Evolutionary conservation across 176 grass and related monocot species (phyloP).

Genomic region (Aegilops umbellulata): DNA sequence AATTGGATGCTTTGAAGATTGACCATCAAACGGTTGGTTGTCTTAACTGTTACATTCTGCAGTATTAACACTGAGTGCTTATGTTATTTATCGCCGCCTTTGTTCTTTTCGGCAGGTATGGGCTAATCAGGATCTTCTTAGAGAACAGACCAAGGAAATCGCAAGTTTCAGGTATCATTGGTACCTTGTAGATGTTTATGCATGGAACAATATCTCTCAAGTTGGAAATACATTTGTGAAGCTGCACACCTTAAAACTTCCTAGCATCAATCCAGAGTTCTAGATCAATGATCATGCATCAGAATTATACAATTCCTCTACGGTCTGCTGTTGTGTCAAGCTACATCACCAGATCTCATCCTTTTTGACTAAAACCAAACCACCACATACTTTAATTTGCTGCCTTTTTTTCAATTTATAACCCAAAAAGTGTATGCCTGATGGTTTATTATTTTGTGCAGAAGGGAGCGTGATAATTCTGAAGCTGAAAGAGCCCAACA

Average conservation of each 20-base stretch:
- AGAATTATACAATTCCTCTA: not conserved
- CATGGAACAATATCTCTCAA: conserved; percentile 1
- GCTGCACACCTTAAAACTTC: not conserved
- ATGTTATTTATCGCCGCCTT: not conserved
- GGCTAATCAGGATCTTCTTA: conserved; percentile 97
- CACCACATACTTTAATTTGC: not conserved
- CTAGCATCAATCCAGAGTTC: conserved; percentile 8
- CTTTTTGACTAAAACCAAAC: not conserved
- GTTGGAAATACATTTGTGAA: not conserved
- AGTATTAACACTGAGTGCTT: not conserved
- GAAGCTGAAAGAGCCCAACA: conserved; percentile 92
- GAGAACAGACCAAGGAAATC: conserved; percentile 95
- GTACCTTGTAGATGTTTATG: not conserved
- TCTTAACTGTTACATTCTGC: not conserved
- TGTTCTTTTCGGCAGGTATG: conserved; percentile 60
- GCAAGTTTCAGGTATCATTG: conserved; percentile 63
- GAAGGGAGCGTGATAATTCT: conserved; percentile 88
- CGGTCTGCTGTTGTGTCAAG: not conserved
- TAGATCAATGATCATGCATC: not conserved
- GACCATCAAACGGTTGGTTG: conserved; percentile 86
- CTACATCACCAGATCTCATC: not conserved
- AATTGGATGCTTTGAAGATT: conserved; percentile 78
- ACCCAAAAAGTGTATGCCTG: not conserved
- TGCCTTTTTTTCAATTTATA: not conserved
- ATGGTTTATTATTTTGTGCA: conserved; percentile 43